These are phyloP conservation scores for Coemansia sp. DNA, from an alignment of 192 early-diverging fungal species.

Conservation along the genomic window DNA sequence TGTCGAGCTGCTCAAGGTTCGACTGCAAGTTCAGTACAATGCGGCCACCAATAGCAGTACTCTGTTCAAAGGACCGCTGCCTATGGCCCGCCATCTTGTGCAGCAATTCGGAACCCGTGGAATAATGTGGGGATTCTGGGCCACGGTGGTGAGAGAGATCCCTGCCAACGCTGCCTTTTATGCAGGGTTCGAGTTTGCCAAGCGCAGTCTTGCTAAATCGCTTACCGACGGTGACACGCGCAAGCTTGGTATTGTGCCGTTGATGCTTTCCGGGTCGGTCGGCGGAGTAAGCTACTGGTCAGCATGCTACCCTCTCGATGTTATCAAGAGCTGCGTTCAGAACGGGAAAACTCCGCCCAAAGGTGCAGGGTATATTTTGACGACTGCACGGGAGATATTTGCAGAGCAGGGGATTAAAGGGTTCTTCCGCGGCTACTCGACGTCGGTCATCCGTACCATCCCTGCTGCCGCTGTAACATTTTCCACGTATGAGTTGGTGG, in stretches of 20 bases:
- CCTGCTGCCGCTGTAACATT: conserved; percentile 83
- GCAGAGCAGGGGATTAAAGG: conserved; percentile 59
- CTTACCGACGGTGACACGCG: conserved; percentile 48
- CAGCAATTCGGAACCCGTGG: conserved; percentile 71
- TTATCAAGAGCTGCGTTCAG: conserved; percentile 79
- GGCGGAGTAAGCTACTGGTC: conserved; percentile 84
- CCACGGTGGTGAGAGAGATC: conserved; percentile 74
- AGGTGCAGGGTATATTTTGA: conserved; percentile 61
- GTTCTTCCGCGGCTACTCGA: conserved; percentile 67
- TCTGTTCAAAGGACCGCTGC: conserved; percentile 60
- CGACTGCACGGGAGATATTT: conserved; percentile 57
- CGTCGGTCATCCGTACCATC: conserved; percentile 58
- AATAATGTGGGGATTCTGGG: conserved; percentile 81
- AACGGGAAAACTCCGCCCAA: conserved; percentile 61
- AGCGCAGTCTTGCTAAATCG: conserved; percentile 61
- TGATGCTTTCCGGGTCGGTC: conserved; percentile 78
- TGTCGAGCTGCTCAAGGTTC: conserved; percentile 92
- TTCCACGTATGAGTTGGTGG: conserved; percentile 67
- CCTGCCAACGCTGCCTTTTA: conserved; percentile 88
- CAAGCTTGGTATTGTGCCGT: conserved; percentile 52
- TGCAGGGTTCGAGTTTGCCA: conserved; percentile 76
- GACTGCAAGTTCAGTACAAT: conserved; percentile 86
- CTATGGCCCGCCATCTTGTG: conserved; percentile 67
- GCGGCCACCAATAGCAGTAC: conserved; percentile 11
- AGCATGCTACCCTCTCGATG: conserved; percentile 82